Conservation (phyloP, 2,329 filamentous ascomycete genomes). For the Fusarium palustre region DNA sequence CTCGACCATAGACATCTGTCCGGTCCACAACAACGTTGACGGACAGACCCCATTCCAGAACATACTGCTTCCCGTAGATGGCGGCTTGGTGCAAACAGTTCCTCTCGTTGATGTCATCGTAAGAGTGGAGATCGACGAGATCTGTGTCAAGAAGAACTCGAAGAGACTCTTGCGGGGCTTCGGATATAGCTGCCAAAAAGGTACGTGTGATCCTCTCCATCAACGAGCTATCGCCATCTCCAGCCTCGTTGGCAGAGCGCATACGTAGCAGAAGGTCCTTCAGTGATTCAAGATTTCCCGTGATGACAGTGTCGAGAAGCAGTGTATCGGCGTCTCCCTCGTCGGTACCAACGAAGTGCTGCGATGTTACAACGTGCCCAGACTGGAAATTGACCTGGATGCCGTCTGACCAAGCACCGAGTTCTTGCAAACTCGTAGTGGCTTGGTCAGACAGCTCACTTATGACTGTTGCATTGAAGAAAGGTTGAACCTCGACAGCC, state of each 20-base stretch:
- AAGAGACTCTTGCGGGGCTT: conserved; percentile 82
- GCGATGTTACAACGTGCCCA: conserved; percentile 74
- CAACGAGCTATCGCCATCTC: conserved; percentile 67
- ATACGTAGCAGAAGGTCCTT: conserved; percentile 85
- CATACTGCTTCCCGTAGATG: conserved; percentile 86
- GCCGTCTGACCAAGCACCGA: conserved; percentile 96
- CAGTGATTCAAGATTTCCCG: conserved; percentile 81
- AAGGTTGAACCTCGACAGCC: conserved; percentile 96
- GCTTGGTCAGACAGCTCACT: conserved; percentile 97
- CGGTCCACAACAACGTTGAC: conserved; percentile 80
- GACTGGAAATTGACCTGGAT: conserved; percentile 88
- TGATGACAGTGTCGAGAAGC: conserved; percentile 85
- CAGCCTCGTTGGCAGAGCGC: conserved; percentile 64
- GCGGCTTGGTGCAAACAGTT: conserved; percentile 98
- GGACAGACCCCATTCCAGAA: conserved; percentile 80
- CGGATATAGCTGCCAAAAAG: conserved; percentile 89
- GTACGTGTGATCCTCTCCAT: conserved; percentile 86
- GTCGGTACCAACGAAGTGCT: conserved; percentile 77
- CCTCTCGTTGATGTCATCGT: conserved; percentile 97
- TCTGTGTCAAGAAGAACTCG: conserved; percentile 81
- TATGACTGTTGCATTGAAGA: conserved; percentile 97
- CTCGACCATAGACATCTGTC: conserved; percentile 92
- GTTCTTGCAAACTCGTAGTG: conserved; percentile 93
- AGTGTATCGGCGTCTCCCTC: conserved; percentile 92
- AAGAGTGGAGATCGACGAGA: conserved; percentile 88